Conservation (phyloP, 1,284 basidiomycete species). For the Sanguinoderma infundibulare region DNA sequence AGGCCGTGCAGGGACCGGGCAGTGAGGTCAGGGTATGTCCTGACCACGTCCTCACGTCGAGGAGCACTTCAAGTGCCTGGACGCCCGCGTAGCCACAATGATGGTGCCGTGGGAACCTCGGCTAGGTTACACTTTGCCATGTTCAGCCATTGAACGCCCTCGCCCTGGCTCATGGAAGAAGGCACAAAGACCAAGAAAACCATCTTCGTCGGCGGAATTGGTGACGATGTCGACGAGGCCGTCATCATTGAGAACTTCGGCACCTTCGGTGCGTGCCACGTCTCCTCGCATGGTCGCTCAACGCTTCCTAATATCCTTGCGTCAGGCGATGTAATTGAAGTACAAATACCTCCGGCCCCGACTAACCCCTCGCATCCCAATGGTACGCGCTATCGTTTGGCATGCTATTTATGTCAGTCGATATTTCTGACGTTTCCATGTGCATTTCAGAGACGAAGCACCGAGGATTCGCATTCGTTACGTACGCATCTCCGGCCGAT, state of each 20-base stretch:
- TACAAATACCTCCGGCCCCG: constrained; percentile 74
- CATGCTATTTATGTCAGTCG: neutral
- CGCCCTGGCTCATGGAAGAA: constrained; percentile 62
- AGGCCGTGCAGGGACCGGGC: too few relatives aligned
- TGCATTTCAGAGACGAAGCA: constrained; percentile 65
- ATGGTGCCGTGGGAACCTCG: constrained; percentile 31
- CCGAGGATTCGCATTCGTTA: constrained; percentile 83
- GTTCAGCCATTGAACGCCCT: constrained; percentile 16
- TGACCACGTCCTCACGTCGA: too few relatives aligned
- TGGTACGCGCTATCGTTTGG: constrained; percentile 38
- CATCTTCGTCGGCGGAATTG: constrained; percentile 77
- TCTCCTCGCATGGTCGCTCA: neutral
- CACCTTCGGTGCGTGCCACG: constrained; percentile 66
- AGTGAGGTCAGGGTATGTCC: neutral
- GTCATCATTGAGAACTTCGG: constrained; percentile 72
- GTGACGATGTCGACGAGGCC: constrained; percentile 75
- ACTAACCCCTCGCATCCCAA: constrained; percentile 60
- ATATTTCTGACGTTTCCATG: constrained; percentile 17
- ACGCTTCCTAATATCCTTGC: neutral
- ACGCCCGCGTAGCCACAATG: too few relatives aligned
- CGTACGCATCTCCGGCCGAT: constrained; percentile 74
- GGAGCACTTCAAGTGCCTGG: too few relatives aligned
- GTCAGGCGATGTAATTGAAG: constrained; percentile 79
- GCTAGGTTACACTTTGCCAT: constrained; percentile 21
- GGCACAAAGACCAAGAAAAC: constrained; percentile 83